Base-by-base conservation (phyloP, 164 flowering plant species). In the Protea cynaroides region DNA sequence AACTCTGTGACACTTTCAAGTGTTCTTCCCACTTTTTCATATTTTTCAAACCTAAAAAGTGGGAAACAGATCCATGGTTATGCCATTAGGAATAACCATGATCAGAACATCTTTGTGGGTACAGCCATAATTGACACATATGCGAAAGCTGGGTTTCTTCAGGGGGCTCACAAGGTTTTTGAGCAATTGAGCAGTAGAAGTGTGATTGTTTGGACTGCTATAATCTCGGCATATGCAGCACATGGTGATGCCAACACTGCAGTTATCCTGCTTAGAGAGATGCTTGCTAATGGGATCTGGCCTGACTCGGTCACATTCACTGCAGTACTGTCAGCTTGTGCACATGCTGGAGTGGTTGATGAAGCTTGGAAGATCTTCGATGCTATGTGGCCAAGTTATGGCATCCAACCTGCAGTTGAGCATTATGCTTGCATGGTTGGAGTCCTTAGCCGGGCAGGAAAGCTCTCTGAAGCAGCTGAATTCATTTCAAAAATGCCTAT, bases 381-480 rank as follows among this genome's bases (percentile, higher is more conserved):
- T 58, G 2, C 73, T 34, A 78, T 93, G 87, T 34, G 65, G 29
- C 58, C 72, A 4, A 58, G 68, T 25, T 83, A 81, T 66, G 81
- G 86, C 22, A 74, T 90, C 62, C 62, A 69, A 29, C 94, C 97
- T 15, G 61, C 66, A 29, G 67, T 71, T 6, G 91, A 90, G 79
- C 97, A 90, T 61, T 84, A 86, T 83, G 92, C 98, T 66, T 93
- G 98, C 76, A 77, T 88, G 78, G 92, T 83, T n/a, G 89, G 79
- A 52, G 91, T 75, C 65, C 75, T 90, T 43, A 79, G 85, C 71
- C 84, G 89, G 46, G 96, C 92, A 0, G 86, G 87, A 49, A 83
- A 66, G 80, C 84, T 86, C 58, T 62, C 79, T 40, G 94, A 86
- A 76, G 97, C 92, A 12, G 67, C 59, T 3, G 74, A 84, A 3